These are phyloP conservation scores for Entomophthora muscae DNA, from an alignment of 371 early-diverging fungal species.

Conservation along the genomic window DNA sequence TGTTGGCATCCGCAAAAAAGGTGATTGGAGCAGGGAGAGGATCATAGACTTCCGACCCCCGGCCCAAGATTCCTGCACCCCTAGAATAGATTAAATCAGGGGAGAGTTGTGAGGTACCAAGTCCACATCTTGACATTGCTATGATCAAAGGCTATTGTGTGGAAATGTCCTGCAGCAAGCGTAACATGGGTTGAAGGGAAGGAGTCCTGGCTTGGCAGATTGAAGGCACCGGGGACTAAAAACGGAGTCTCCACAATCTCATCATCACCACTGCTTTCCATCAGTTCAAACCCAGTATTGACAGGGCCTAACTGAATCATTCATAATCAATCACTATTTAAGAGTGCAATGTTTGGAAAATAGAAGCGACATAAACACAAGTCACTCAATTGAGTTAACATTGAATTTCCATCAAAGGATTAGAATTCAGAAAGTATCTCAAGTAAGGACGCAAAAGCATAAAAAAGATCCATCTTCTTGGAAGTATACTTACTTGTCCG, in stretches of 20 bases:
- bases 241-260: constrained; percentile 1
- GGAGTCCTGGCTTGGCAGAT: background rate
- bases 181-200: background rate
- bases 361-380: background rate
- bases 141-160: constrained; percentile 1
- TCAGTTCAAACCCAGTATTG: background rate
- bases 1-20: background rate
- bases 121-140: background rate
- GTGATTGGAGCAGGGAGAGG: constrained; percentile 1
- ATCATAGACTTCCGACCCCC: constrained; percentile 9
- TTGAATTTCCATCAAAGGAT: background rate
- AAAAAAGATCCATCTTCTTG: background rate
- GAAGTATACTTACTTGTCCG: background rate
- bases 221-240: background rate
- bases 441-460: too few relatives aligned
- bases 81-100: background rate
- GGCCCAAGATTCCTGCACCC: constrained; percentile 9
- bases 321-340: background rate
- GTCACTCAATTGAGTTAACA: background rate
- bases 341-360: too few relatives aligned
- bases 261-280: background rate
- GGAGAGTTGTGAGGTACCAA: background rate
- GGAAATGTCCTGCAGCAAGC: constrained; percentile 1
- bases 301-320: background rate
- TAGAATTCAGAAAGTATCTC: too few relatives aligned